Evolutionary conservation across 352 stramenopile genomes (phyloP).

Genomic region (Phytophthora hybrid): DNA sequence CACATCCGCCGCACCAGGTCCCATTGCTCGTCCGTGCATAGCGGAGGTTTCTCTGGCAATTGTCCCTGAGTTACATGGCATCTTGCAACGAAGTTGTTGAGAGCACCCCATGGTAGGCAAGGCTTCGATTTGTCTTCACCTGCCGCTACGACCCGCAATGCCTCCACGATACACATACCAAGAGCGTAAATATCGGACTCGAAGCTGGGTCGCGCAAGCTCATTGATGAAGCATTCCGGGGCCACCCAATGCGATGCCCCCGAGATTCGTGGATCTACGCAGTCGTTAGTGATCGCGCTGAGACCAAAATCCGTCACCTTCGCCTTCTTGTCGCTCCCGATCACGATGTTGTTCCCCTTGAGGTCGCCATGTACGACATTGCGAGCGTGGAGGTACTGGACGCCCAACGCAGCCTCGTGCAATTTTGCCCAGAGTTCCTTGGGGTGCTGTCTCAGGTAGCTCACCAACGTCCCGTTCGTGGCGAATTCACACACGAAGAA

Average conservation of each 20-base stretch:
- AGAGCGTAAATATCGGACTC: constrained; percentile 3
- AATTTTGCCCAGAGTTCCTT: not conserved
- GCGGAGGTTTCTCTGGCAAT: not conserved
- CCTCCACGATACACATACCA: constrained; percentile 14
- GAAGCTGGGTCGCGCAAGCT: not conserved
- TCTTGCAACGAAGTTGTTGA: not conserved
- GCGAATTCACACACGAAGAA: constrained; percentile 27
- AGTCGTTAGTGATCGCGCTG: not conserved
- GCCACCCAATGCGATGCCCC: constrained; percentile 3
- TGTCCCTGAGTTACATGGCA: not conserved
- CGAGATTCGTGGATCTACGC: not conserved
- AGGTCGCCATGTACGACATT: constrained; percentile 6
- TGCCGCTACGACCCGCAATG: not conserved
- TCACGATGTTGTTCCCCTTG: constrained; percentile 22
- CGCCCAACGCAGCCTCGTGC: constrained; percentile 4
- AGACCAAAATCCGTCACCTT: constrained; percentile 31
- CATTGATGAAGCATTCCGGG: not conserved
- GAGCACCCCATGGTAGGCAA: constrained; percentile 4
- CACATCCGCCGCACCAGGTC: constrained; percentile 7
- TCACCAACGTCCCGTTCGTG: constrained; percentile 14
- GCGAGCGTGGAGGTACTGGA: constrained; percentile 7
- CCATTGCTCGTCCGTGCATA: not conserved
- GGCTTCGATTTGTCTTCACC: not conserved
- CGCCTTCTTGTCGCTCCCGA: constrained; percentile 21
- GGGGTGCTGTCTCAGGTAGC: constrained; percentile 2